These are phyloP conservation scores for Fraxinus paxiana DNA, from an alignment of 305 asterid genomes.

Conservation along the genomic window DNA sequence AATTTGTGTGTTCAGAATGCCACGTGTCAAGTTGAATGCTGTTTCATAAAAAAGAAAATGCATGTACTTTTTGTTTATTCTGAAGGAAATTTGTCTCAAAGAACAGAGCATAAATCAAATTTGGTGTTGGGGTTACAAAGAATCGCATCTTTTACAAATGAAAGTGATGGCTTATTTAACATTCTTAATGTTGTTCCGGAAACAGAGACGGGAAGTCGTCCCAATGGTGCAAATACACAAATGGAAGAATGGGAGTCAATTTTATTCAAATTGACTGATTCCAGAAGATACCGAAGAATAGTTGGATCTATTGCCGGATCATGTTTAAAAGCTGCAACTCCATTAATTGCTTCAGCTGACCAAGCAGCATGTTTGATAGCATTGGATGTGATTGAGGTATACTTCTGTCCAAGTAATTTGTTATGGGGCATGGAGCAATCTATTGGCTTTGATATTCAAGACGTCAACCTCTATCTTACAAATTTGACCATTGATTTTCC, in stretches of 20 bases:
- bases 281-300: slow-evolving; percentile 62
- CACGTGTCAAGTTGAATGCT: neutral
- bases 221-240: slow-evolving; percentile 31
- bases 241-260: slow-evolving; percentile 68
- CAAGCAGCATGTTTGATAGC: slow-evolving; percentile 69
- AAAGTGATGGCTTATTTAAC: neutral
- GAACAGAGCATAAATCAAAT: neutral
- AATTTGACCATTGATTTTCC: neutral
- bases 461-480: neutral
- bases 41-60: neutral
- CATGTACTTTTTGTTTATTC: neutral
- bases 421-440: neutral
- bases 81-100: neutral
- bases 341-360: slow-evolving; percentile 71
- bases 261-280: slow-evolving; percentile 62
- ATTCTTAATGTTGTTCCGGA: slow-evolving; percentile 22
- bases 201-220: slow-evolving; percentile 20
- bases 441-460: neutral
- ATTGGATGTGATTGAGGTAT: slow-evolving; percentile 70
- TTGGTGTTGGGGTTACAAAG: slow-evolving; percentile 3
- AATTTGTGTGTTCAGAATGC: neutral
- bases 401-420: slow-evolving; percentile 9
- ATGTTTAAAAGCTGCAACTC: slow-evolving; percentile 65
- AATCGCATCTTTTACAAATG: neutral
- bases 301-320: slow-evolving; percentile 82